A percentile compares a stretch with the other conserved stretches of the same genome.
Conservation (phyloP, 345 rosid genomes). For the Aethionema arabicum region DNA sequence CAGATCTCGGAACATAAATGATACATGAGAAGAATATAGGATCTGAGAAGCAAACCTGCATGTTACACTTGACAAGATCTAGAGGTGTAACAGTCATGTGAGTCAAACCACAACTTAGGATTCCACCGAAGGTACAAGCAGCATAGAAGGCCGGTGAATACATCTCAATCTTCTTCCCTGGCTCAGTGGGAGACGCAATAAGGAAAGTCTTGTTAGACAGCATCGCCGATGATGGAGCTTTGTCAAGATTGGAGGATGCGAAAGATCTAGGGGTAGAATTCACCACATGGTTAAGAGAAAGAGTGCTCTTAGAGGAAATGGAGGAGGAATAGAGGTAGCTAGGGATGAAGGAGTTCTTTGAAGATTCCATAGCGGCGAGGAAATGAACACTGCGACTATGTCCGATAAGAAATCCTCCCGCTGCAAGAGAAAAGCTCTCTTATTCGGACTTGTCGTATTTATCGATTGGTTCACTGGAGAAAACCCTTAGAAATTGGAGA, state of each 20-base stretch:
- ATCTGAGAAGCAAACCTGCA: slow-evolving; percentile 49
- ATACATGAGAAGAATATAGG: neutral
- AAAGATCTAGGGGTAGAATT: slow-evolving; percentile 13
- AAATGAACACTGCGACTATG: neutral
- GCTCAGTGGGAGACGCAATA: slow-evolving; percentile 53
- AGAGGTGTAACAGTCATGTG: slow-evolving; percentile 72
- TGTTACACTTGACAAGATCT: slow-evolving; percentile 73
- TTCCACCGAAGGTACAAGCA: slow-evolving; percentile 65
- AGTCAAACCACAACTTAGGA: slow-evolving; percentile 62
- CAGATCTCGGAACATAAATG: neutral
- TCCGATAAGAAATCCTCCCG: neutral
- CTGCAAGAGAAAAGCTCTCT: no score
- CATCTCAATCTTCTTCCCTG: slow-evolving; percentile 51
- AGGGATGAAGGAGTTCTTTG: slow-evolving; percentile 42
- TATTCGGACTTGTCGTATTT: no score
- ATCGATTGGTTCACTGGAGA: no score
- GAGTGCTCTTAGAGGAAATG: slow-evolving; percentile 14
- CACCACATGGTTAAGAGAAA: slow-evolving; percentile 21
- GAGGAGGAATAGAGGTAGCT: slow-evolving; percentile 51
- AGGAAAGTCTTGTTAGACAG: slow-evolving; percentile 26
- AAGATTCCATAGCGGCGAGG: slow-evolving; percentile 37
- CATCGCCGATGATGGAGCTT: slow-evolving; percentile 15
- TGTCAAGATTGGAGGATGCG: slow-evolving; percentile 23
- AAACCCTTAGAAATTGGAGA: neutral
- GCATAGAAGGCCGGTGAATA: slow-evolving; percentile 67